phyloP scores from a whole-genome alignment of 495 filamentous ascomycete species.

The Glutinoglossum americanum region DNA sequence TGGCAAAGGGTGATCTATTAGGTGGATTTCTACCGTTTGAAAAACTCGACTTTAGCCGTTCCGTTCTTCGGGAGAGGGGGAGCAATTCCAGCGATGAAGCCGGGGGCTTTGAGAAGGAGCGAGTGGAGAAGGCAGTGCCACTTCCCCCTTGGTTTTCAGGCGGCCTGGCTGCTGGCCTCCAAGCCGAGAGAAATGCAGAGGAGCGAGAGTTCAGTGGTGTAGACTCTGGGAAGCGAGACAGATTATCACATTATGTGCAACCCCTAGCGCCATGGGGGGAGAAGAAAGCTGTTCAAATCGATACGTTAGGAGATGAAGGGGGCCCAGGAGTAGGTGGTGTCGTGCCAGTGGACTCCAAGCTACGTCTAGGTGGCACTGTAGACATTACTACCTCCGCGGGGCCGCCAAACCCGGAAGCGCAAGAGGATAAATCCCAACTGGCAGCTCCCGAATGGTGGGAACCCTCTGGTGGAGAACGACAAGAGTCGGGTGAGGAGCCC shows the following conservation, averaged over 20 bases:
- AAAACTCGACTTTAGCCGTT: constrained; percentile 47
- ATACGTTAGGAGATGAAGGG: constrained; percentile 20
- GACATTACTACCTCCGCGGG: constrained; percentile 19
- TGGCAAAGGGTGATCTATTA: constrained; percentile 21
- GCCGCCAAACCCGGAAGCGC: constrained; percentile 14
- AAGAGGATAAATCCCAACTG: background rate
- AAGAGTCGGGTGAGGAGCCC: constrained; percentile 11
- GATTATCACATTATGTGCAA: constrained; percentile 17
- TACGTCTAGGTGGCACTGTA: constrained; percentile 22
- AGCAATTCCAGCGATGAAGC: constrained; percentile 25
- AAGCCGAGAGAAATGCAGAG: constrained; percentile 17
- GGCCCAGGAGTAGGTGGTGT: too few species aligned
- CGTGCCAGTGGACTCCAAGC: constrained; percentile 12
- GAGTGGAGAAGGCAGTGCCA: constrained; percentile 28
- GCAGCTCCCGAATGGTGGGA: background rate
- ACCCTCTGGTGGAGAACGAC: background rate
- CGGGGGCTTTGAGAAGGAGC: constrained; percentile 47
- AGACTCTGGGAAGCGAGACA: constrained; percentile 7
- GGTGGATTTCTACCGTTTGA: constrained; percentile 79
- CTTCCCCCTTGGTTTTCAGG: constrained; percentile 73
- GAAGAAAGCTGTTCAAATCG: constrained; percentile 24
- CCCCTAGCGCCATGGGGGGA: constrained; percentile 22
- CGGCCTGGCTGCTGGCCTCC: constrained; percentile 15
- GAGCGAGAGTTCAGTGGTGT: constrained; percentile 11
- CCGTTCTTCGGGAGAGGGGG: constrained; percentile 31